phyloP scores from a whole-genome alignment of 306 rosid species.

The Glycine soja region DNA sequence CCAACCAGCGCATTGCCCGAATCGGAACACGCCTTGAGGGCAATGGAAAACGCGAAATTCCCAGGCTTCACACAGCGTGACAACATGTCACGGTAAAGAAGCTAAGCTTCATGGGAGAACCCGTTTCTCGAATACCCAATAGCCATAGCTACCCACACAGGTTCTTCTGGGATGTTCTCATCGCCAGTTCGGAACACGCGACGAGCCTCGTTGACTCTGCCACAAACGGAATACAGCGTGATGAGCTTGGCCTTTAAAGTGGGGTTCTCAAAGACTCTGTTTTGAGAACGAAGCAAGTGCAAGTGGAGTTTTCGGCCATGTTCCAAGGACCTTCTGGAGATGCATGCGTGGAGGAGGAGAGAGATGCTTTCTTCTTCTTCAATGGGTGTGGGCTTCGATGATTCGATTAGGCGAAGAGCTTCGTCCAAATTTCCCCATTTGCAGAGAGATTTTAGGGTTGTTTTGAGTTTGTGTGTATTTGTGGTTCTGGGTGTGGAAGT shows the following conservation, averaged over 20 bases:
- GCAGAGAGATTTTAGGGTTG: constrained; percentile 56
- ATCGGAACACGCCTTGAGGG: constrained; percentile 60
- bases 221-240: constrained; percentile 67
- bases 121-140: constrained; percentile 65
- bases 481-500: constrained; percentile 38
- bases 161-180: constrained; percentile 42
- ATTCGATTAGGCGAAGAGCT: constrained; percentile 61
- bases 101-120: constrained; percentile 52
- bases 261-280: constrained; percentile 53
- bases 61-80: constrained; percentile 46
- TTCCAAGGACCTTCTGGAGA: constrained; percentile 56
- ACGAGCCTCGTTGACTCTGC: constrained; percentile 58
- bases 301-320: constrained; percentile 63
- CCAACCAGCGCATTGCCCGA: constrained; percentile 50
- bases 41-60: constrained; percentile 63
- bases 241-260: constrained; percentile 64
- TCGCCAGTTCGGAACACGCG: constrained; percentile 45
- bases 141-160: constrained; percentile 71
- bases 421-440: constrained; percentile 61
- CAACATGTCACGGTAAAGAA: constrained; percentile 61
- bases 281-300: constrained; percentile 45
- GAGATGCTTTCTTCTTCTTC: constrained; percentile 41
- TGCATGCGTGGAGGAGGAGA: constrained; percentile 63
- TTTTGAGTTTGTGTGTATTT: neutral
- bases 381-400: constrained; percentile 45